phyloP scores from a whole-genome alignment of 2,329 filamentous ascomycete species.

The Penicillium expansum region DNA sequence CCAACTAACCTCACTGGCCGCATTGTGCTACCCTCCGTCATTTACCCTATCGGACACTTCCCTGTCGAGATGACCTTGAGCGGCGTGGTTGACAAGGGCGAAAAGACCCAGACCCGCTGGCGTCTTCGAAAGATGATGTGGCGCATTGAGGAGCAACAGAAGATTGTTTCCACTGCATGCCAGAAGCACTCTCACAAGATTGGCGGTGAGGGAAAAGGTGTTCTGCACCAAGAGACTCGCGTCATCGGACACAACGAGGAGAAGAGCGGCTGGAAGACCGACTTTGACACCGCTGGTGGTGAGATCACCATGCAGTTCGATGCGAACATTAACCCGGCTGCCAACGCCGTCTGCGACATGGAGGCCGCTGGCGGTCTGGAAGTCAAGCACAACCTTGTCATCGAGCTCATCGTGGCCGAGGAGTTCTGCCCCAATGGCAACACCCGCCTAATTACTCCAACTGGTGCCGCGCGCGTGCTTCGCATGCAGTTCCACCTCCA shows the following conservation, averaged over 20 bases:
- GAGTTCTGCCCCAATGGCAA: slow-evolving; percentile 73
- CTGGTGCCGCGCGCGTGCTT: slow-evolving; percentile 84
- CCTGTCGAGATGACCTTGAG: slow-evolving; percentile 76
- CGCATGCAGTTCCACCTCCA: slow-evolving; percentile 85
- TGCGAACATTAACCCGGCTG: slow-evolving; percentile 58
- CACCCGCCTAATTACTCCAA: slow-evolving; percentile 74
- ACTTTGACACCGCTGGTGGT: slow-evolving; percentile 64
- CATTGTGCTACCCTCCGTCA: slow-evolving; percentile 75
- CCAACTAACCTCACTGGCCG: slow-evolving; percentile 89
- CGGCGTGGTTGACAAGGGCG: slow-evolving; percentile 73
- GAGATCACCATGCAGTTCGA: slow-evolving; percentile 80
- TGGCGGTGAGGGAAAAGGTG: slow-evolving; percentile 65
- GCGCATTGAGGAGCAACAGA: slow-evolving; percentile 86
- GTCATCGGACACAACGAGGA: slow-evolving; percentile 78
- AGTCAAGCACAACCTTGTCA: slow-evolving; percentile 78
- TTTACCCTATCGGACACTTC: slow-evolving; percentile 83
- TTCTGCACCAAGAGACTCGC: slow-evolving; percentile 70
- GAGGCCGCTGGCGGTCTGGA: slow-evolving; percentile 71
- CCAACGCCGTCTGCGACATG: slow-evolving; percentile 73
- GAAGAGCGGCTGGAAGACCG: slow-evolving; percentile 86
- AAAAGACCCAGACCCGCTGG: slow-evolving; percentile 75
- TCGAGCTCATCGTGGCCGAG: slow-evolving; percentile 92
- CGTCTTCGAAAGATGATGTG: slow-evolving; percentile 87
- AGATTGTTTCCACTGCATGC: slow-evolving; percentile 76
- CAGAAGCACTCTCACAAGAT: slow-evolving; percentile 67